phyloP scores from a whole-genome alignment of 495 filamentous ascomycete genomes.

The Stereocaulon alpinum region DNA sequence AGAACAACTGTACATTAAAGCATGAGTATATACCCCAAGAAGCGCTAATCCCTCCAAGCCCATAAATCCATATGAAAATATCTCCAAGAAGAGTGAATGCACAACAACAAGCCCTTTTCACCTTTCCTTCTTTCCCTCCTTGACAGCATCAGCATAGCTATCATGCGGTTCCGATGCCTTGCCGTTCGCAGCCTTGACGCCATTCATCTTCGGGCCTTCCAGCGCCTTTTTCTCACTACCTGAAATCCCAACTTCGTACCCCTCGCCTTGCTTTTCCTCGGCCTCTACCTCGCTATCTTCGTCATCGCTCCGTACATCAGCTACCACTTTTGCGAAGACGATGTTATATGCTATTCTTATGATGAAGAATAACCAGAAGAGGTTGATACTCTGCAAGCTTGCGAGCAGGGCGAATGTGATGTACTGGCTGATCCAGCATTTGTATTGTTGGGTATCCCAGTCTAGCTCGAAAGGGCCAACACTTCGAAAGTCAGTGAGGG shows the following conservation, averaged over 20 bases:
- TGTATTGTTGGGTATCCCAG: slow-evolving; percentile 78
- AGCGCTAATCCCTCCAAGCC: background rate
- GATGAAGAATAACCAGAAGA: slow-evolving; percentile 84
- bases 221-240: background rate
- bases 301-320: slow-evolving; percentile 53
- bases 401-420: slow-evolving; percentile 64
- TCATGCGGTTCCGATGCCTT: slow-evolving; percentile 3
- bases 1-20: background rate
- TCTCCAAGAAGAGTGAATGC: background rate
- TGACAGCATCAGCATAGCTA: slow-evolving; percentile 8
- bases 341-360: slow-evolving; percentile 58
- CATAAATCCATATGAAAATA: background rate
- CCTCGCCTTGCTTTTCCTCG: slow-evolving; percentile 11
- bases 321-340: slow-evolving; percentile 37
- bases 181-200: slow-evolving; percentile 6
- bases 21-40: background rate
- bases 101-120: background rate
- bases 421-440: slow-evolving; percentile 63
- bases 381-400: slow-evolving; percentile 66
- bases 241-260: background rate
- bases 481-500: slow-evolving; percentile 78
- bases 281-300: slow-evolving; percentile 43
- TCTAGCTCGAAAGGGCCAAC: slow-evolving; percentile 80
- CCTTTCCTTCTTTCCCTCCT: slow-evolving; percentile 13
- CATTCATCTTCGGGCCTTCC: slow-evolving; percentile 2